Conservation (phyloP, 306 rosid genomes). For the Lathyrus aphaca region DNA sequence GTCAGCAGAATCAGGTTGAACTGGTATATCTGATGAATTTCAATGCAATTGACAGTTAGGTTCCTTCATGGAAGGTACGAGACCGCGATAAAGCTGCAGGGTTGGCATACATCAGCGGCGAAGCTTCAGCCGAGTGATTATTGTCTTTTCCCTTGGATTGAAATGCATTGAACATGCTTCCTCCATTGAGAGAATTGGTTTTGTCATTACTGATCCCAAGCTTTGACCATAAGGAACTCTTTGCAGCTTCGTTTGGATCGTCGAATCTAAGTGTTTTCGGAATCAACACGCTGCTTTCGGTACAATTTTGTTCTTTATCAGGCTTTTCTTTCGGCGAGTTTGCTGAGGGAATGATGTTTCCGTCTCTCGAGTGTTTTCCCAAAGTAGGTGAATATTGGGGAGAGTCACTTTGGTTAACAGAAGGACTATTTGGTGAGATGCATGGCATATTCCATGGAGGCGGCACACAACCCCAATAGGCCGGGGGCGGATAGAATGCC, state of each 20-base stretch:
- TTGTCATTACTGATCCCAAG: slow-evolving; percentile 69
- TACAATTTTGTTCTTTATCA: slow-evolving; percentile 38
- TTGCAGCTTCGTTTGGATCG: slow-evolving; percentile 73
- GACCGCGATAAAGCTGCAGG: slow-evolving; percentile 90
- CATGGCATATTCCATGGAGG: slow-evolving; percentile 61
- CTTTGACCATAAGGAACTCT: slow-evolving; percentile 71
- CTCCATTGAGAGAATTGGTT: slow-evolving; percentile 50
- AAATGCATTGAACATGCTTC: slow-evolving; percentile 64
- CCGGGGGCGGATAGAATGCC: slow-evolving; percentile 62
- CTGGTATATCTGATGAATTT: slow-evolving; percentile 22
- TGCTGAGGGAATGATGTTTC: slow-evolving; percentile 44
- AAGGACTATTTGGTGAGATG: slow-evolving; percentile 46
- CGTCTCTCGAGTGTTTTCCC: slow-evolving; percentile 87
- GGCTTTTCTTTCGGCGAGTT: slow-evolving; percentile 49
- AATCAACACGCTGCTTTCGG: slow-evolving; percentile 52
- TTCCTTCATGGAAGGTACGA: slow-evolving; percentile 64
- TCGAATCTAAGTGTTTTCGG: slow-evolving; percentile 76
- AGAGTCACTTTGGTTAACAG: slow-evolving; percentile 40
- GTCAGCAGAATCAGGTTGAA: slow-evolving; percentile 40
- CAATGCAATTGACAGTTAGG: slow-evolving; percentile 40
- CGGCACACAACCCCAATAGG: slow-evolving; percentile 68
- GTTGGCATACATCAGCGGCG: slow-evolving; percentile 70
- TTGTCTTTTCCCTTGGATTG: slow-evolving; percentile 56
- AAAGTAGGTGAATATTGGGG: slow-evolving; percentile 48
- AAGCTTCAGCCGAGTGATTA: slow-evolving; percentile 49